Evolutionary conservation across 345 rosid genomes (phyloP).

Genomic region (Durio zibethinus): DNA sequence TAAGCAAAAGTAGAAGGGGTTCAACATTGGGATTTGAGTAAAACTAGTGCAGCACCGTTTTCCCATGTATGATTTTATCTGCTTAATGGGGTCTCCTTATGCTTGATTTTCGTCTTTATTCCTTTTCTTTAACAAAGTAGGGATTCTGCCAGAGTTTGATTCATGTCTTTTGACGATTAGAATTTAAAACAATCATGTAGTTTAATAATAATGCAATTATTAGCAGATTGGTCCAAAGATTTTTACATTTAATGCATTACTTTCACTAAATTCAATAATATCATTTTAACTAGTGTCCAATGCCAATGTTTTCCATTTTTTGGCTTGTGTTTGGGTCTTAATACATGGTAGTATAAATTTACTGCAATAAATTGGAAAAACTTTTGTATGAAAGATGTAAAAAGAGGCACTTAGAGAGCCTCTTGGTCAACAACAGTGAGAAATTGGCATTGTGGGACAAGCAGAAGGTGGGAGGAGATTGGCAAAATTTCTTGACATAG

Average conservation of each 20-base stretch:
- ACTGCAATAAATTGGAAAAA: too few species aligned
- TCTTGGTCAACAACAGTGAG: not conserved
- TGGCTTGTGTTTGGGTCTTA: too few species aligned
- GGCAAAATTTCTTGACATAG: not conserved
- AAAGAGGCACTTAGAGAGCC: not conserved
- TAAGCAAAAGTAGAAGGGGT: too few species aligned
- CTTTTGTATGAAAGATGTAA: too few species aligned
- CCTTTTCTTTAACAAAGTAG: not conserved
- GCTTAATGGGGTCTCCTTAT: not conserved
- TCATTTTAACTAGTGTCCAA: too few species aligned
- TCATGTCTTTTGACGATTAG: not conserved
- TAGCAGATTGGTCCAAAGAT: too few species aligned
- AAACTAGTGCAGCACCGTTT: not conserved
- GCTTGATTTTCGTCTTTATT: not conserved
- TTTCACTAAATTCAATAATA: too few species aligned
- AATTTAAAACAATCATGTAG: not conserved
- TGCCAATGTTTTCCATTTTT: too few species aligned
- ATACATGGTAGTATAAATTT: too few species aligned
- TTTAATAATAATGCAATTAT: not conserved
- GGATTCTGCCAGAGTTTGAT: too few species aligned
- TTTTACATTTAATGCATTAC: too few species aligned
- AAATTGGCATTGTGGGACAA: not conserved
- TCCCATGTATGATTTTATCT: not conserved
- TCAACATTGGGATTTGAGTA: conserved; percentile 11
- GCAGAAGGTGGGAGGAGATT: not conserved